phyloP scores from a whole-genome alignment of 192 early-diverging fungal species.

The Coemansia sp. region DNA sequence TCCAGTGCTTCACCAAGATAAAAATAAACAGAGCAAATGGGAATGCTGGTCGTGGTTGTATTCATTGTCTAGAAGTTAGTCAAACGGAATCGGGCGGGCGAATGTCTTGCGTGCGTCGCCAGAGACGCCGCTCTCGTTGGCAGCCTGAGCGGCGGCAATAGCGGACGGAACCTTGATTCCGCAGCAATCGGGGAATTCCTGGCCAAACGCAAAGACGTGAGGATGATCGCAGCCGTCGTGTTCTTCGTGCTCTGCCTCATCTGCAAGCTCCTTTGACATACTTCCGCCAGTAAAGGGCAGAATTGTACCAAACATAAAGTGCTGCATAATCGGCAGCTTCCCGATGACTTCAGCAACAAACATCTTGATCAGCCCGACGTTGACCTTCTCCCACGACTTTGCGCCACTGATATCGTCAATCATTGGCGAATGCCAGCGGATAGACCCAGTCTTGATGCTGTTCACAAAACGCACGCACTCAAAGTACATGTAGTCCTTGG shows the following conservation, averaged over 20 bases:
- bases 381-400: constrained; percentile 88
- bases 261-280: constrained; percentile 7
- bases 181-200: constrained; percentile 58
- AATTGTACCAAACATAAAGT: constrained; percentile 88
- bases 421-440: constrained; percentile 91
- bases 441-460: constrained; percentile 73
- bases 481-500: constrained; percentile 94
- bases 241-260: constrained; percentile 15
- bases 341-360: constrained; percentile 87
- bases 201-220: constrained; percentile 56
- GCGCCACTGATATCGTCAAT: constrained; percentile 91
- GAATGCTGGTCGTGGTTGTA: not conserved
- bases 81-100: constrained; percentile 54
- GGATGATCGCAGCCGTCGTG: constrained; percentile 40
- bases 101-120: constrained; percentile 29
- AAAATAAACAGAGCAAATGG: not conserved
- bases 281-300: constrained; percentile 66
- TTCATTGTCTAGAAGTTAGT: constrained; percentile 18
- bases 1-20: too few species aligned
- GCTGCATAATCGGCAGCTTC: constrained; percentile 97
- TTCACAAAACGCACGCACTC: constrained; percentile 91
- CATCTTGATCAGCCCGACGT: constrained; percentile 92
- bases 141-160: constrained; percentile 40
- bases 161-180: constrained; percentile 60
- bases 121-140: constrained; percentile 12